Evolutionary conservation across 2,329 filamentous ascomycete species (phyloP), one percentile per base, ranked within the genome.

Genomic region (Colletotrichum orbiculare): DNA sequence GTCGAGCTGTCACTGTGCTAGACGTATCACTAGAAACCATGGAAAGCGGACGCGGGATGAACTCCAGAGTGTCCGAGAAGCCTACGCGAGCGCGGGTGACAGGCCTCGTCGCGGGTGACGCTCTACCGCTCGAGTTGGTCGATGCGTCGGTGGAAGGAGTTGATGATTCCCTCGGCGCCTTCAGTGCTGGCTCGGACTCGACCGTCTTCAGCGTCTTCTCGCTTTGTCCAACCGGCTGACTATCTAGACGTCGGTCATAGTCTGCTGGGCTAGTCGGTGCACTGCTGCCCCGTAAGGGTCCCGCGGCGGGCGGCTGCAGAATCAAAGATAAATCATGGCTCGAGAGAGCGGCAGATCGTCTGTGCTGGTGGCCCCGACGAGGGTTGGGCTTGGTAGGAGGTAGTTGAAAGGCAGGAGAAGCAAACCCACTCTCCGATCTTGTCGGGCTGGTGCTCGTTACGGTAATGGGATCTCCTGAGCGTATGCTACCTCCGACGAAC

Each of bases 21-120:
- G 93, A 90, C 0, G 92, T 93, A 74, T 96, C 93, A 17, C 89
- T 94, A 1, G 93, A 97, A 12, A 96, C 89, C 17, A 94, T 82
- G 2, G 94, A 97, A 15, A 96, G 79, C 0, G 94, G 94, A 10
- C 93, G 87, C 6, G 91, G 91, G 70, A 94, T 94, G 68, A 91
- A 94, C 75, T 96, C 92, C 35, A 96, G 83, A 10, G 88, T 91
- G 68, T 96, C 93, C 1, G 92, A 93, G 73, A 97, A 97, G 1
- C 91, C 92, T 49, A 97, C 93, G 11, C 91, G 84, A 46, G 89
- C 85, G 65, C 89, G 86, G 4, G 84, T 83, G 8, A 66, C 64
- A 2, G 77, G 66, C 57, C 77, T 76, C 73, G 74, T 49, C 76
- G 76, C 66, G 75, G 74, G 61, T 55, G 74, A 60, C 17, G 58